Evolutionary conservation across 169 alveolate genomes (phyloP), one percentile per base, ranked within the genome.

Genomic region (Babesia caballi): DNA sequence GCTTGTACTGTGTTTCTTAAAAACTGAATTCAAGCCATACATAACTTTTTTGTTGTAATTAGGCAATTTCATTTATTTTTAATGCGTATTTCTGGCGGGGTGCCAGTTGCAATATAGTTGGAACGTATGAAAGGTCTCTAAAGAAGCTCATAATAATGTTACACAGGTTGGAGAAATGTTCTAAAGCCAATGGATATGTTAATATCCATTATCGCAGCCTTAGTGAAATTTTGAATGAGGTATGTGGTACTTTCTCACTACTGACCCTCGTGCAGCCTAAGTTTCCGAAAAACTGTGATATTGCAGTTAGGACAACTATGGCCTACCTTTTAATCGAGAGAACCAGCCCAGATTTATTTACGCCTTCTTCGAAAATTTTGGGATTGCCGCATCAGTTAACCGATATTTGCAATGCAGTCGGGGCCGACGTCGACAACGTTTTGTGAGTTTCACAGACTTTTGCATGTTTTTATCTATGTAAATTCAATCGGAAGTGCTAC

Each of bases 161-260:
- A 6, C 49, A 25, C 57, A 85, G 84, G 17, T 49, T 44, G n/a
- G 82, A 82, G 28, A 46, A 32, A 23, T 25, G 46, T 28, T 71
- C 72, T 32, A 67, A 76, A 36, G 50, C 47, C 17, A 11, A 73
- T n/a, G 82, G 57, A 42, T 28, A 19, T 5, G 38, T 75, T 40
- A 63, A 35, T 35, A 82, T 86, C 35, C 35, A 86, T 19, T 86
- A 86, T 66, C 88, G 90, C 51, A 82, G 46, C 25, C 66, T 86
- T 38, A 40, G 66, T n/a, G 75, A 70, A 35, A 50, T 81, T 21
- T 65, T 86, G 36, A 69, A 57, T 23, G 84, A 83, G 73, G 87
- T 85, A 36, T 42, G 66, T 49, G 49, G 35, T 41, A 35, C 47
- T 12, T 63, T 46, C 49, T 54, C 54, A 38, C 51, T 66, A 35